These are phyloP conservation scores for Penicillium lagena DNA, from an alignment of 495 filamentous ascomycete genomes.

Conservation along the genomic window DNA sequence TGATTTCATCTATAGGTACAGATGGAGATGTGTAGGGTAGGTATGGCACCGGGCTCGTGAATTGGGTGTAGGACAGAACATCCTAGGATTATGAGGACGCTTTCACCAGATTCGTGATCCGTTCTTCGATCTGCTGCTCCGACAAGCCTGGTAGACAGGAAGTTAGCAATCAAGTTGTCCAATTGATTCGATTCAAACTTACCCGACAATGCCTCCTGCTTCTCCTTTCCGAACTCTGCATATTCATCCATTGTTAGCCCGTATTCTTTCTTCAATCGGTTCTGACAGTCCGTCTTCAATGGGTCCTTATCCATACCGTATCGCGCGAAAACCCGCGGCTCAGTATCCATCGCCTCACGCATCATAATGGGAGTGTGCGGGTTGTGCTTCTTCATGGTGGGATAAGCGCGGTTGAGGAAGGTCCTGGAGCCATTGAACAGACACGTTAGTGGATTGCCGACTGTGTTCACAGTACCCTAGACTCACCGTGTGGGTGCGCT, in stretches of 20 bases:
- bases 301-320: conserved; percentile 58
- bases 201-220: conserved; percentile 76
- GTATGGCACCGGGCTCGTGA: too few relatives aligned
- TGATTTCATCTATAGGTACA: conserved; percentile 43
- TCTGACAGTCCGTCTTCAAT: too few relatives aligned
- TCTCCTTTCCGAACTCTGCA: conserved; percentile 83
- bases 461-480: too few relatives aligned
- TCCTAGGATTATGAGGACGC: conserved; percentile 27
- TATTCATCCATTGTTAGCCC: background rate
- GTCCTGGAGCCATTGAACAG: conserved; percentile 44
- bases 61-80: conserved; percentile 6
- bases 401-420: conserved; percentile 88
- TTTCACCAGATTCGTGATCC: conserved; percentile 77
- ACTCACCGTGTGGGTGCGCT: conserved; percentile 75
- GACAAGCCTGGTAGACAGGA: conserved; percentile 56
- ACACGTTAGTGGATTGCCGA: too few relatives aligned
- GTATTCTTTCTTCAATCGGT: too few relatives aligned
- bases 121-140: conserved; percentile 88
- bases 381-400: conserved; percentile 99
- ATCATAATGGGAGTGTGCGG: conserved; percentile 90
- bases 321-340: conserved; percentile 84
- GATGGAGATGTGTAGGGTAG: conserved; percentile 5
- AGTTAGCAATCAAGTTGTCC: conserved; percentile 8
- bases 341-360: conserved; percentile 75
- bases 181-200: conserved; percentile 5